These are phyloP conservation scores for Asterionellopsis glacialis DNA, from an alignment of 108 stramenopile species.

Conservation along the genomic window DNA sequence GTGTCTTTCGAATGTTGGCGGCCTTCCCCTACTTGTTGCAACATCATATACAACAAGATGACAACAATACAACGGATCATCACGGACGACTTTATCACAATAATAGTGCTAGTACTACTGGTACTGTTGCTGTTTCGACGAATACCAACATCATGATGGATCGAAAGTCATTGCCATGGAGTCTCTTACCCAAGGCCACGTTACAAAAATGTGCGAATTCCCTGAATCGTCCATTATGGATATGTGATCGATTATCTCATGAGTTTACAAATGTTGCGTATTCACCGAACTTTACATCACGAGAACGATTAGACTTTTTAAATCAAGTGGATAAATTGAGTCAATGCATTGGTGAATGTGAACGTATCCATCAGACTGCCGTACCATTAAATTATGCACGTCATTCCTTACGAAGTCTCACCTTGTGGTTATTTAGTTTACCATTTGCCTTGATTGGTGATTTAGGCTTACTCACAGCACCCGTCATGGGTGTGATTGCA, in stretches of 20 bases:
- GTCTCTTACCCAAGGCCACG: constrained; percentile 26
- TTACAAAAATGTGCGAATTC: constrained; percentile 32
- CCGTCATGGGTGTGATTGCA: constrained; percentile 55
- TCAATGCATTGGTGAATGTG: constrained; percentile 57
- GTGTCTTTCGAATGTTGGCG: constrained; percentile 40
- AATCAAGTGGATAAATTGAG: constrained; percentile 37
- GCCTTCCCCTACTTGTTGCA: constrained; percentile 50
- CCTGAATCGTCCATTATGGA: constrained; percentile 55
- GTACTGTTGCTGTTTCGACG: not conserved
- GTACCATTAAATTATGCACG: constrained; percentile 76
- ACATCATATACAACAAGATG: constrained; percentile 66
- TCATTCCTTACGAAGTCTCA: constrained; percentile 71
- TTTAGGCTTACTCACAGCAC: constrained; percentile 53
- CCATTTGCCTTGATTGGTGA: constrained; percentile 64
- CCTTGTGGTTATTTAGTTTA: constrained; percentile 62
- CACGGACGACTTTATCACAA: constrained; percentile 28
- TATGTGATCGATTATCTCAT: constrained; percentile 31
- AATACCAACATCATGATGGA: constrained; percentile 12
- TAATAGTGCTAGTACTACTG: constrained; percentile 38
- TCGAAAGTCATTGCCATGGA: constrained; percentile 41
- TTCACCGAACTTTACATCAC: constrained; percentile 27
- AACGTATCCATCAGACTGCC: constrained; percentile 75
- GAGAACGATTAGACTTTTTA: constrained; percentile 55
- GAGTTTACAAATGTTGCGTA: constrained; percentile 28
- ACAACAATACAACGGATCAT: constrained; percentile 49